These are phyloP conservation scores for Glebionis coronaria DNA, from an alignment of 129 eudicot species.

Conservation along the genomic window DNA sequence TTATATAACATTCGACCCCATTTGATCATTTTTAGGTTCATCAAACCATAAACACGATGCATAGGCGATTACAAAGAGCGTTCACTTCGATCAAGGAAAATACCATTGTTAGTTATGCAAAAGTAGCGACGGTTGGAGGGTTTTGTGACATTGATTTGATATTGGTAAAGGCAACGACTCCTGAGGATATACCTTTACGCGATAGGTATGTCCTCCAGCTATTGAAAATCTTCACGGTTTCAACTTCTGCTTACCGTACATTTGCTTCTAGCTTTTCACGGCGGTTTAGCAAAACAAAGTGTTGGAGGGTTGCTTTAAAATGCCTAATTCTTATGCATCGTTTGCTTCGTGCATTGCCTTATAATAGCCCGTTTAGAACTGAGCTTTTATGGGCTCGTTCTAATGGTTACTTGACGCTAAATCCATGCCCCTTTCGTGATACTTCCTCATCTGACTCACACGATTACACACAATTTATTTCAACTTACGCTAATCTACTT, in stretches of 20 bases:
- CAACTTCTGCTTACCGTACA: constrained; percentile 39
- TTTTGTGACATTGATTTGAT: constrained; percentile 54
- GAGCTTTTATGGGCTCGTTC: constrained; percentile 59
- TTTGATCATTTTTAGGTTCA: constrained; percentile 14
- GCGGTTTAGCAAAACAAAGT: constrained; percentile 46
- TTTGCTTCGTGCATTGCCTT: constrained; percentile 50
- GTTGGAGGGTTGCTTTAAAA: constrained; percentile 75
- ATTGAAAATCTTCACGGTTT: constrained; percentile 50
- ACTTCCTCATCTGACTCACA: constrained; percentile 46
- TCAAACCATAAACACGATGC: constrained; percentile 36
- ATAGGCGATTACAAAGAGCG: constrained; percentile 46
- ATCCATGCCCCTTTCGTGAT: constrained; percentile 64
- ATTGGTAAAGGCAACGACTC: constrained; percentile 70
- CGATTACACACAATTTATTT: constrained; percentile 53
- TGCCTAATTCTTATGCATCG: constrained; percentile 73
- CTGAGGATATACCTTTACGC: constrained; percentile 58
- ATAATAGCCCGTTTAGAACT: constrained; percentile 37
- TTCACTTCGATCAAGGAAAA: constrained; percentile 53
- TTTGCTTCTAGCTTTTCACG: constrained; percentile 47
- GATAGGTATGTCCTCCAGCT: constrained; percentile 60
- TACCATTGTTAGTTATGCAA: constrained; percentile 54
- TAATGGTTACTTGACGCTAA: constrained; percentile 38
- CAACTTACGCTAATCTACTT: constrained; percentile 56
- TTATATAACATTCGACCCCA: constrained; percentile 19
- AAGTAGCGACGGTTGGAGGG: constrained; percentile 65